Conservation (phyloP, 495 filamentous ascomycete genomes). For the Penicillium simplicissimum region DNA sequence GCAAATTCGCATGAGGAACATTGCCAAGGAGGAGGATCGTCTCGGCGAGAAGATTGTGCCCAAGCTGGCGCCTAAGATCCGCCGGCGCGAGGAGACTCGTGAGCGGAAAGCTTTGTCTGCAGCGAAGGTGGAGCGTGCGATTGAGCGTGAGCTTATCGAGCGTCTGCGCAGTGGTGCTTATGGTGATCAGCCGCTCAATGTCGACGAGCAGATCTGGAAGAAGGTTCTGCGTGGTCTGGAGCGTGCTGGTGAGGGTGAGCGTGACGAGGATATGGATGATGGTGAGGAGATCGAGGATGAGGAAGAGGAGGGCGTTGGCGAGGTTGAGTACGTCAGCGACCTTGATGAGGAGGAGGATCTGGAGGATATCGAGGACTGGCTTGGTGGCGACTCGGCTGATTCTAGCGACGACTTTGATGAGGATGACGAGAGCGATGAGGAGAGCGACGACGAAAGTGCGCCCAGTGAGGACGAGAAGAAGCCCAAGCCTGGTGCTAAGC, state of each 20-base stretch:
- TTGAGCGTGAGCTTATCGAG: constrained; percentile 95
- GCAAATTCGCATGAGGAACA: constrained; percentile 75
- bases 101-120: constrained; percentile 93
- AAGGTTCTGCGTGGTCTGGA: constrained; percentile 91
- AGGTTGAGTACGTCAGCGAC: constrained; percentile 84
- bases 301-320: constrained; percentile 70
- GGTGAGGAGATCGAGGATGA: constrained; percentile 75
- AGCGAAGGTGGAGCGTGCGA: constrained; percentile 92
- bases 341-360: constrained; percentile 66
- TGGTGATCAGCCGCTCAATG: constrained; percentile 91
- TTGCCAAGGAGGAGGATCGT: constrained; percentile 85
- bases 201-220: constrained; percentile 94
- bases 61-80: constrained; percentile 89
- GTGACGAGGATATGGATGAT: constrained; percentile 89
- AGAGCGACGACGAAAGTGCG: constrained; percentile 44
- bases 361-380: constrained; percentile 75
- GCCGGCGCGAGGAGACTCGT: constrained; percentile 81
- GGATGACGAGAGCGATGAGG: constrained; percentile 53
- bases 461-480: constrained; percentile 50
- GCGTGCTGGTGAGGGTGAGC: constrained; percentile 74
- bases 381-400: constrained; percentile 61
- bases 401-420: constrained; percentile 52
- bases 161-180: constrained; percentile 89
- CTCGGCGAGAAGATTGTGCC: constrained; percentile 90
- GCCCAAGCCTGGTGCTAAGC: constrained; percentile 60